Percentiles rank a stretch among this genome's conserved stretches.
phyloP scores from a whole-genome alignment of 345 rosid species.

The Gossypium herbaceum region DNA sequence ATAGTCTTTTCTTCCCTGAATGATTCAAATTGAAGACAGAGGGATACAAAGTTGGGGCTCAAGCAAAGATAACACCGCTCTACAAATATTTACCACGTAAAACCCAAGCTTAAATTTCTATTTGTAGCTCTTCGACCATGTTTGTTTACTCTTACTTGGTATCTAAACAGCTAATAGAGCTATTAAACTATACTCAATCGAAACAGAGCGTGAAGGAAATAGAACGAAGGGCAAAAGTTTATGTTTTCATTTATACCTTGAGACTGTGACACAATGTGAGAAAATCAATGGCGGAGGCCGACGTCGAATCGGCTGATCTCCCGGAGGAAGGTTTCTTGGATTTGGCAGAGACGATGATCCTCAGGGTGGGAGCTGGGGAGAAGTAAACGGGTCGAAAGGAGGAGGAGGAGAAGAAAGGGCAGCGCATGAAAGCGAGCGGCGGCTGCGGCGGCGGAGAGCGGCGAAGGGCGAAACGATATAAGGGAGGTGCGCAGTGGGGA shows the following conservation, averaged over 20 bases:
- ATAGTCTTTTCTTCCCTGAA: neutral
- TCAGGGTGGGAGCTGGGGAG: slow-evolving; percentile 24
- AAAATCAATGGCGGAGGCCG: slow-evolving; percentile 71
- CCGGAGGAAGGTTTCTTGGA: slow-evolving; percentile 36
- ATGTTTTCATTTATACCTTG: slow-evolving; percentile 43
- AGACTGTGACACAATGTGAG: slow-evolving; percentile 82
- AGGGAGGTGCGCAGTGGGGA: slow-evolving; percentile 31
- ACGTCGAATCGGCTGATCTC: slow-evolving; percentile 28
- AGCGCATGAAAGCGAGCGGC: slow-evolving; percentile 20
- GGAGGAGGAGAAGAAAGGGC: neutral
- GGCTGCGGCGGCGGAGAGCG: slow-evolving; percentile 30
- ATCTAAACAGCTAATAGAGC: neutral
- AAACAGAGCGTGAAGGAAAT: neutral
- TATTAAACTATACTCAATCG: neutral
- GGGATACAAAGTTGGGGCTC: neutral
- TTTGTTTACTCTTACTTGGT: neutral
- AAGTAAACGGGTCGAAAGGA: slow-evolving; percentile 25
- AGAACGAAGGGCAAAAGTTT: neutral
- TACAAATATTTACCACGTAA: neutral
- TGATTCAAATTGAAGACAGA: neutral
- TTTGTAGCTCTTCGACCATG: neutral
- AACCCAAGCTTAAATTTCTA: neutral
- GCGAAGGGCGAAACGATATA: slow-evolving; percentile 22
- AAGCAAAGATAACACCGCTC: neutral
- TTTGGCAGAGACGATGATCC: slow-evolving; percentile 44